Conservation (phyloP, 2,329 filamentous ascomycete species). For the Calonectria hongkongensis region DNA sequence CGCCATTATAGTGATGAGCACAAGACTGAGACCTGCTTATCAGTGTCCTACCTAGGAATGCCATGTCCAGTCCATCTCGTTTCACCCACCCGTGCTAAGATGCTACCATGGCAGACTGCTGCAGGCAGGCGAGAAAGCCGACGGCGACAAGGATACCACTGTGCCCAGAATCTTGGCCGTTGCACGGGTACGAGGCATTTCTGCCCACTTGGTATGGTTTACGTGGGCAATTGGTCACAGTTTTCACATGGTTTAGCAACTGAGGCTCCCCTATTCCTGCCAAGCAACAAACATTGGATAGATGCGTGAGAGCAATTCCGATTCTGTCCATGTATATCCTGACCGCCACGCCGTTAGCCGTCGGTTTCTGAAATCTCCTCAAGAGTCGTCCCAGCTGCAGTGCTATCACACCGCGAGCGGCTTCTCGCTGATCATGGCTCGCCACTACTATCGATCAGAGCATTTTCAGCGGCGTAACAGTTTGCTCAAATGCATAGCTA, state of each 20-base stretch:
- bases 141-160: constrained; percentile 37
- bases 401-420: neutral
- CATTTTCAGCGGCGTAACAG: constrained; percentile 37
- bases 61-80: constrained; percentile 10
- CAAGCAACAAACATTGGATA: constrained; percentile 10
- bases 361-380: constrained; percentile 6
- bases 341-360: constrained; percentile 25
- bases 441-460: constrained; percentile 20
- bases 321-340: neutral
- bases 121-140: constrained; percentile 41
- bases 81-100: constrained; percentile 40
- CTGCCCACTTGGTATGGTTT: constrained; percentile 35
- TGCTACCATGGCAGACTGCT: constrained; percentile 36
- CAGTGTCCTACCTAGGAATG: constrained; percentile 26
- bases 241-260: constrained; percentile 24
- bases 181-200: constrained; percentile 46
- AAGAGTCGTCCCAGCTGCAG: neutral
- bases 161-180: constrained; percentile 44
- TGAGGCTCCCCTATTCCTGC: constrained; percentile 29
- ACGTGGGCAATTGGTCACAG: constrained; percentile 26
- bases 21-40: constrained; percentile 45
- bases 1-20: constrained; percentile 30
- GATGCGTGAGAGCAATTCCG: neutral
- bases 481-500: constrained; percentile 31
- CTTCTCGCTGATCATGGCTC: constrained; percentile 4